Evolutionary conservation across 495 filamentous ascomycete genomes (phyloP).

Genomic region (Talaromyces thailandensis): DNA sequence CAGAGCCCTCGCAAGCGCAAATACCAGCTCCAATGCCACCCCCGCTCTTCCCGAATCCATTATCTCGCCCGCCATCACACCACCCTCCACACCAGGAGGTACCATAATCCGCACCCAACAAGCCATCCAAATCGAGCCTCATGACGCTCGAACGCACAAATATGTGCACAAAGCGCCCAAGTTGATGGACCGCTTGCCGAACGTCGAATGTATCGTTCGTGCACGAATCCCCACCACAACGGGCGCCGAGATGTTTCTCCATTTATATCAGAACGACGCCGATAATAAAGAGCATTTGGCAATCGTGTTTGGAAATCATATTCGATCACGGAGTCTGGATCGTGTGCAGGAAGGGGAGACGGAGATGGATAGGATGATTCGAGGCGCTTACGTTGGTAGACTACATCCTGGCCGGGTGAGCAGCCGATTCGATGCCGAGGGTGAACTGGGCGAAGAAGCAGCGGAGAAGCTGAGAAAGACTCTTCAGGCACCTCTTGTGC

Average conservation of each 20-base stretch:
- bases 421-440: conserved; percentile 43
- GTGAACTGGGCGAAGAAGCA: not conserved
- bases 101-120: conserved; percentile 41
- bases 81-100: conserved; percentile 63
- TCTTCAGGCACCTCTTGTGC: conserved; percentile 57
- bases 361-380: conserved; percentile 91
- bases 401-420: conserved; percentile 78
- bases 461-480: not conserved
- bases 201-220: conserved; percentile 73
- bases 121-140: conserved; percentile 21
- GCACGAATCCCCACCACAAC: conserved; percentile 80
- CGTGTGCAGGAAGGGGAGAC: conserved; percentile 77
- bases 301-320: conserved; percentile 88
- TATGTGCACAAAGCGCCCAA: conserved; percentile 51
- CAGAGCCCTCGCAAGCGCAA: not conserved
- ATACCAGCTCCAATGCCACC: conserved; percentile 14
- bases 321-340: conserved; percentile 74
- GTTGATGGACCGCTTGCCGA: conserved; percentile 58
- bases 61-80: conserved; percentile 71
- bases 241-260: conserved; percentile 93
- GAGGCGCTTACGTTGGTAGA: conserved; percentile 83
- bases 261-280: conserved; percentile 84
- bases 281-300: conserved; percentile 96
- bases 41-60: conserved; percentile 42
- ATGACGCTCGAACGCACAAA: conserved; percentile 13